A percentile compares a stretch with the other conserved stretches of the same genome.
phyloP scores from a whole-genome alignment of 2,329 filamentous ascomycete species.

The Teratosphaeria pseudoeucalypti region DNA sequence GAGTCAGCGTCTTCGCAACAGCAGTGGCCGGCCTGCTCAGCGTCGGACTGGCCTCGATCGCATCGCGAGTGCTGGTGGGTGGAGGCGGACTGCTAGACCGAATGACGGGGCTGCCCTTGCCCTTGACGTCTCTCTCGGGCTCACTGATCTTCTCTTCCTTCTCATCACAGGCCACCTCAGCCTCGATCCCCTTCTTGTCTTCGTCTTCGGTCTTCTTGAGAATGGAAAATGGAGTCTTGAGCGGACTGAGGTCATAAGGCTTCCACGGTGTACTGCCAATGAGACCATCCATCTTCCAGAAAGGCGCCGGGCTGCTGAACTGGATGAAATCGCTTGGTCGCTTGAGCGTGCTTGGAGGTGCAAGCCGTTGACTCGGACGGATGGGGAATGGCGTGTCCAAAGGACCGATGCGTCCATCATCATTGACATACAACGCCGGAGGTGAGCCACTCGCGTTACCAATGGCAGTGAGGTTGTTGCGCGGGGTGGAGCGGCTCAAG shows the following conservation, averaged over 20 bases:
- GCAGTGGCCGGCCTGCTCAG: conserved; percentile 21
- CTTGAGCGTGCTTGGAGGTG: conserved; percentile 70
- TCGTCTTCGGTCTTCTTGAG: conserved; percentile 18
- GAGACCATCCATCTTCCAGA: conserved; percentile 78
- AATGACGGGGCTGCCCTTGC: conserved; percentile 20
- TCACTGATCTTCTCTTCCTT: conserved; percentile 9
- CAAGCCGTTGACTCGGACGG: conserved; percentile 49
- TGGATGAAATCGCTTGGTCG: conserved; percentile 78
- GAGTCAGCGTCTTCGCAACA: conserved; percentile 22
- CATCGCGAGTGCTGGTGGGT: conserved; percentile 5
- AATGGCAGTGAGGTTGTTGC: conserved; percentile 26
- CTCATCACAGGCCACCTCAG: conserved; percentile 7
- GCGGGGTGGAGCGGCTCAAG: conserved; percentile 21
- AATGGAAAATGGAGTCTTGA: conserved; percentile 28
- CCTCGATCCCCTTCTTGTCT: conserved; percentile 11
- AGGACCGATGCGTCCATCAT: conserved; percentile 24
- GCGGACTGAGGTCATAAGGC: conserved; percentile 28
- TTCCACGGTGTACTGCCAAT: conserved; percentile 57
- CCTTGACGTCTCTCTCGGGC: conserved; percentile 3
- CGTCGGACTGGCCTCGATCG: conserved; percentile 22
- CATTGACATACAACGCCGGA: conserved; percentile 28
- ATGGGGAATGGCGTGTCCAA: conserved; percentile 29
- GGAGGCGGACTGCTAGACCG: conserved; percentile 25
- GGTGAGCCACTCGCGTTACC: conserved; percentile 28
- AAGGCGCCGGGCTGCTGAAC: conserved; percentile 73